Conservation (phyloP, 768 basidiomycete genomes). For the Suillus occidentalis region DNA sequence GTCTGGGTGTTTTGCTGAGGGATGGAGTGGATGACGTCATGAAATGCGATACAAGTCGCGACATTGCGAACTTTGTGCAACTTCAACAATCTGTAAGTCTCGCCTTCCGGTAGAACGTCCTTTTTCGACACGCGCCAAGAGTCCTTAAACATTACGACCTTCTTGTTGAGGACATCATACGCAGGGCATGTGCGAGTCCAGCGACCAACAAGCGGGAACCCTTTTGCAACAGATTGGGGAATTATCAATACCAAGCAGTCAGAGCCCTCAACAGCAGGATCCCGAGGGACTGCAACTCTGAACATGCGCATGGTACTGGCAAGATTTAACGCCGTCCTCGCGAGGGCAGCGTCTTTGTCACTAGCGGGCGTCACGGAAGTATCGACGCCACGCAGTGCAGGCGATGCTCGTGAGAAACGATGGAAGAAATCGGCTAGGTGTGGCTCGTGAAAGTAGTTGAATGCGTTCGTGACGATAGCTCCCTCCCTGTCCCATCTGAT, state of each 20-base stretch:
- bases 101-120: constrained; percentile 2
- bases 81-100: neutral
- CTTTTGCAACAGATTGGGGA: neutral
- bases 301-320: neutral
- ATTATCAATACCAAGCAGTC: neutral
- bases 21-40: neutral
- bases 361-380: constrained; percentile 17
- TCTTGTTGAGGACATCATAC: neutral
- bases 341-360: neutral
- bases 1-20: constrained; percentile 4
- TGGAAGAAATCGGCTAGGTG: constrained; percentile 23
- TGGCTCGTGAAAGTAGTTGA: constrained; percentile 23
- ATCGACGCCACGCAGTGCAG: constrained; percentile 23
- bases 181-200: constrained; percentile 2
- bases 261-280: neutral
- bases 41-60: neutral
- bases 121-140: neutral
- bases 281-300: neutral
- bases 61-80: neutral
- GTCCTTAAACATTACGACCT: constrained; percentile 8
- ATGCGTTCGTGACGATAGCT: constrained; percentile 12
- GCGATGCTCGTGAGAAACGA: constrained; percentile 20
- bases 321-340: constrained; percentile 6
- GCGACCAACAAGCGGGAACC: neutral
- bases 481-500: constrained; percentile 19